Conservation (phyloP, 2,329 filamentous ascomycete species). For the Beauveria asiatica region DNA sequence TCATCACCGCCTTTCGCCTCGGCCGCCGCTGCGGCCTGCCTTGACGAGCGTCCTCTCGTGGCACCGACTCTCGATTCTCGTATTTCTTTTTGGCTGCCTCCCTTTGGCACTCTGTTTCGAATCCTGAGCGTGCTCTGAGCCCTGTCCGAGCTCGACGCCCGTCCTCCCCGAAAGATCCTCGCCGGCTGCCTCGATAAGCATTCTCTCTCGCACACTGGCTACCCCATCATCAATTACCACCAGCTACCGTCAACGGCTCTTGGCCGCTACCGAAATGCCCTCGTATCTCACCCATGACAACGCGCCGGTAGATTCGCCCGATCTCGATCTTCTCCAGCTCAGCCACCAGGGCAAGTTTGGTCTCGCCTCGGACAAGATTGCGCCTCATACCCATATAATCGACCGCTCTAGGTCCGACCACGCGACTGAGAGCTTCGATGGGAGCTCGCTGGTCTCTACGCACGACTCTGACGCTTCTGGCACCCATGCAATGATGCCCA, state of each 20-base stretch:
- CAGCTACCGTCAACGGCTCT: background rate
- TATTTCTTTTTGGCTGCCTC: background rate
- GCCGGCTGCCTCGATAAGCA: background rate
- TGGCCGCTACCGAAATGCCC: slow-evolving; percentile 35
- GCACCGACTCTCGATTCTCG: background rate
- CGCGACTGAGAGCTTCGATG: slow-evolving; percentile 46
- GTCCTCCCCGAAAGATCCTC: background rate
- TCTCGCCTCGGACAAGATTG: slow-evolving; percentile 25
- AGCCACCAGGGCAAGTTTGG: slow-evolving; percentile 32
- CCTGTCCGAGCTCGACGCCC: background rate
- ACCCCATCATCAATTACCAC: background rate
- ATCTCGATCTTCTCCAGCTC: slow-evolving; percentile 36
- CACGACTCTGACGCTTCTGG: slow-evolving; percentile 45
- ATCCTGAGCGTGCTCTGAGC: background rate
- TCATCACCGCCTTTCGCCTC: slow-evolving; percentile 4
- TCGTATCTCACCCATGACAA: slow-evolving; percentile 43
- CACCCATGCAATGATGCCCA: slow-evolving; percentile 31
- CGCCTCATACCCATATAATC: slow-evolving; percentile 28
- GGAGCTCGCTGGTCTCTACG: slow-evolving; percentile 44
- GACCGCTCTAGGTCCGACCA: slow-evolving; percentile 35
- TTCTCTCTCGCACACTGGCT: background rate
- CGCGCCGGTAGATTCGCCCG: slow-evolving; percentile 32
- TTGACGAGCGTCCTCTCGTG: slow-evolving; percentile 2
- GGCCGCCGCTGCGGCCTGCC: slow-evolving; percentile 4
- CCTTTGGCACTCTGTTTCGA: background rate